Base-by-base conservation (phyloP, 164 flowering plant species). In the Nelumbo lutea region DNA sequence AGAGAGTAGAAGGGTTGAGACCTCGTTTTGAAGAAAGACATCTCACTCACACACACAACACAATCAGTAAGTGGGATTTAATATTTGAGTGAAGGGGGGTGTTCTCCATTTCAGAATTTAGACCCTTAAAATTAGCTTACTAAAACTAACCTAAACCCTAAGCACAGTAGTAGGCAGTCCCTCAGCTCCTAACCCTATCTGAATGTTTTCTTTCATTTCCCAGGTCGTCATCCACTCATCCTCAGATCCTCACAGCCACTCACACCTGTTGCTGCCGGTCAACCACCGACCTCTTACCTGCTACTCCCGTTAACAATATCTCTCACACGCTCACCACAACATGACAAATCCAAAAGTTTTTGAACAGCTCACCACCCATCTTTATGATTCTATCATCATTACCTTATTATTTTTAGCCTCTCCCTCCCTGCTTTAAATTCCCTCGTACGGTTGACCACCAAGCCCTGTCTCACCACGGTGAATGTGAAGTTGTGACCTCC, bases 351-450 rank as follows among this genome's bases (percentile, higher is more conserved):
- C 47, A 64, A 71, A 61, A 68, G 59, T 40, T 68, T 39, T 55
- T 44, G 9, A 67, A 15, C 56, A 5, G 13, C 59, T 14, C 45
- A 27, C 42, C 27, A 52, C 51, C 59, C 46, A 62, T 62, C 42
- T 53, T 41, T 63, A 42, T 43, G 68, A 65, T 70, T 70, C 67
- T 61, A 53, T 73, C 81, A 79, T 79, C 77, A 79, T 79, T 73
- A 76, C 85, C 85, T 79, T 82, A 79, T 82, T 79, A 82, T 82
- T 82, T 79, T 78, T 68, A 68, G 85, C 78, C 65, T 75, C 63
- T 64, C 27, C 43, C 52, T 4, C 40, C 62, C 64, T 60, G 41
- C 72, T 62, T 82, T 73, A 72, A 64, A 42, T 63, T 48, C 62
- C 43, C 42, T 43, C 66, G 71, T 70, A 63, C 74, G 67, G 41